Base-by-base conservation (phyloP, 441 rosid genomes). In the Francoa sonchifolia region DNA sequence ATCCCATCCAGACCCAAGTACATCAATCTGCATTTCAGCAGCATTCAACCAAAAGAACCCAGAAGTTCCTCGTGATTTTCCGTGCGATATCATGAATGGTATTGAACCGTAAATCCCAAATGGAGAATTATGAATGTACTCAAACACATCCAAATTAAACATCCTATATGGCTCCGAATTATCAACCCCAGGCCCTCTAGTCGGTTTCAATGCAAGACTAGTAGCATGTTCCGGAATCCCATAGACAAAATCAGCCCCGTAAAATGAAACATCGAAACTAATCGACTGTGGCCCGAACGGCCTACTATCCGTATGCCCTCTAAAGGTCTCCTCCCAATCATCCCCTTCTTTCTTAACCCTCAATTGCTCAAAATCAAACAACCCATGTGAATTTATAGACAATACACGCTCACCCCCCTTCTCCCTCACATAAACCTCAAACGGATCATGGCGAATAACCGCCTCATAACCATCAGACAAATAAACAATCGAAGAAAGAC, bases 21-120 rank as follows among this genome's bases (percentile, higher is more conserved):
- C 96, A 72, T 92, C 99, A 67, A 92, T 86, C 71, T 92, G 96
- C 99, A 92, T 92, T 59, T 92, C 99, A 0, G 99, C 99, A 17
- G 96, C 94, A 60, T 92, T 92, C 55, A 92, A 52, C 99, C 99
- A 92, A 63, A 92, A 87, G 52, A 92, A 87, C 0, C 99, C 99
- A 0, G 77, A 73, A 44, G 70, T 79, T 52, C 68, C 77, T 8
- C 92, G 82, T 0, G 63, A 61, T 59, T 79, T 81, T 11, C 97
- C 86, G 34, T 83, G 99, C 0, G 92, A 76, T 48, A 86, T 66
- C 97, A 92, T 92, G 54, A 92, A 79, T 0, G 99, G 96, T 15
- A 87, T 83, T 0, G 99, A 71, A 2, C 99, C 99, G 45, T 92
- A 92, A 28, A 92, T 67, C 29, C 99, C 99, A 43, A 92, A 92